Evolutionary conservation across 1,284 basidiomycete genomes (phyloP).

Genomic region (Rhodotorula glutinis): DNA sequence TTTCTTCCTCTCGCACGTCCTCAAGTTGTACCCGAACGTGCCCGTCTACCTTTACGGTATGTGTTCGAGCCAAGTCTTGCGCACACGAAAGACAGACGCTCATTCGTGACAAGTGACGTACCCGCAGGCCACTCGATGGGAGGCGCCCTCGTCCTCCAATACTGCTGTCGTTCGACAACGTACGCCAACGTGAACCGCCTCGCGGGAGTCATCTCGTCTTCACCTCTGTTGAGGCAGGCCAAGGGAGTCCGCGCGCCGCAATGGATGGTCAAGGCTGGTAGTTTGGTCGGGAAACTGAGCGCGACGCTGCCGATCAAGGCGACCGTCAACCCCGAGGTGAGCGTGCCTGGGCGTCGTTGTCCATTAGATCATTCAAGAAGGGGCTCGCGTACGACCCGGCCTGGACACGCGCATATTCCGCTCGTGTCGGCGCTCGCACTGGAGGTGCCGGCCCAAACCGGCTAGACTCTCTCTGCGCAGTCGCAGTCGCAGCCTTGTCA

Average conservation of each 20-base stretch:
- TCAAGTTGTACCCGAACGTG: conserved; percentile 9
- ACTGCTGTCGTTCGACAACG: conserved; percentile 44
- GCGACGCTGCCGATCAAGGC: conserved; percentile 33
- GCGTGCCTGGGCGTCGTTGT: too few relatives aligned
- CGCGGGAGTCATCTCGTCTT: conserved; percentile 46
- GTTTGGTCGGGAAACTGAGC: conserved; percentile 37
- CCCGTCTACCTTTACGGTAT: conserved; percentile 47
- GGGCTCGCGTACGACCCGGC: too few relatives aligned
- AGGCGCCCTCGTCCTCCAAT: conserved; percentile 47
- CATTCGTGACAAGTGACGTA: too few relatives aligned
- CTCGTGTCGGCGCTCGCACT: not conserved
- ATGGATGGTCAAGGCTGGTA: conserved; percentile 31
- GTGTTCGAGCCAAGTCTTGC: not conserved
- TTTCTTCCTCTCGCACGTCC: conserved; percentile 44
- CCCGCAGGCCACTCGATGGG: conserved; percentile 50
- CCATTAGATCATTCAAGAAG: too few relatives aligned
- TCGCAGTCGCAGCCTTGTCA: too few relatives aligned
- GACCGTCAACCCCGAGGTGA: conserved; percentile 36
- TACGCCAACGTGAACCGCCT: conserved; percentile 43
- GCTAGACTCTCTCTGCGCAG: too few relatives aligned
- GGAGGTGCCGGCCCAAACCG: too few relatives aligned
- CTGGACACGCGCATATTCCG: too few relatives aligned
- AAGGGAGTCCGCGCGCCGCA: conserved; percentile 22
- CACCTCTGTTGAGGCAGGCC: conserved; percentile 47
- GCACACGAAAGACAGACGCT: not conserved